Base-by-base conservation (phyloP, 148 eudicot genomes). In the Vaccinium darrowii region DNA sequence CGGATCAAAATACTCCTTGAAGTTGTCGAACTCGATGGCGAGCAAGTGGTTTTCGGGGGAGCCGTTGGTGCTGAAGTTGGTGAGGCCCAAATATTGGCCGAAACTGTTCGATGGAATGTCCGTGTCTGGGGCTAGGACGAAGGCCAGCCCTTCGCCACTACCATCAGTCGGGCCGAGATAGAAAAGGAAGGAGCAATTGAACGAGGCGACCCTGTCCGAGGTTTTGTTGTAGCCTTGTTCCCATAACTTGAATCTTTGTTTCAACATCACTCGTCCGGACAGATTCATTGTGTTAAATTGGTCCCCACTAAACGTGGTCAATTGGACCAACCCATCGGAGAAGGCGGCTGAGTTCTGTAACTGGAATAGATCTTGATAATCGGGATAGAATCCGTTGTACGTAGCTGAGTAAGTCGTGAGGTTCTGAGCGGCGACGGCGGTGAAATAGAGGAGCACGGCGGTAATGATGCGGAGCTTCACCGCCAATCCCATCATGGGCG, bases 1-100 rank as follows among this genome's bases (percentile, higher is more conserved):
- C 15, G 93, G 94, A 63, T 96, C 98, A 81, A 84, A 91, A 0
- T 85, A 88, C 52, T 92, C 89, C 73, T 90, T 89, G 67, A 57
- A 62, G 0, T 97, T 94, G 52, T 96, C 99, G 36, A 96, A 87
- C 82, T 96, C 99, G 16, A 96, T 85, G 0, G 99, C 99, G 8
- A 96, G 82, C 19, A 96, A 12, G 1, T 72, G 79, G 84, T 96
- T 96, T 0, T 0, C 2, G 0, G 84, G 1, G 36, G 57, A 14
- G 0, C 94, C 92, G n/a, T 96, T 93, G 1, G 90, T 53, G 11
- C 92, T 65, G 1, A 89, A 51, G 81, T 93, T 96, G 0, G 97
- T 94, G 4, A 96, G 83, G 8, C 97, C 98, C 8, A 94, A 88
- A 36, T 75, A 96, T 82, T 88, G 52, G 9, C 93, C 95, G 49